Evolutionary conservation across 345 rosid species (phyloP).

Genomic region (Bruguiera gymnorhiza): DNA sequence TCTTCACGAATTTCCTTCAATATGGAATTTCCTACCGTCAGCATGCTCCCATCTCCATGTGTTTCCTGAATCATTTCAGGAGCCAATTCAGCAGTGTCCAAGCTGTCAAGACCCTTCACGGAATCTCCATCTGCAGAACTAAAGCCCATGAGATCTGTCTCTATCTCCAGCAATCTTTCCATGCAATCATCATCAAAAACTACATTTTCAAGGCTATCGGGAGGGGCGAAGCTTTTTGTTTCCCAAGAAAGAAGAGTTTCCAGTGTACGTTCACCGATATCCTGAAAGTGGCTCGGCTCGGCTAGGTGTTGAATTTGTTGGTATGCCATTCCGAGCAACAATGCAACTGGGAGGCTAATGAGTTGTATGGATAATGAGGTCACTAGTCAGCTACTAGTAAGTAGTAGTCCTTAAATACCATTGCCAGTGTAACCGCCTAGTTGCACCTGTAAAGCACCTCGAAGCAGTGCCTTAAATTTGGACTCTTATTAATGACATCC

Average conservation of each 20-base stretch:
- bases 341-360: too few relatives aligned
- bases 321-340: not conserved
- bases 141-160: slow-evolving; percentile 16
- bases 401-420: too few relatives aligned
- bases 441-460: too few relatives aligned
- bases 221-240: not conserved
- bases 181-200: not conserved
- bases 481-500: too few relatives aligned
- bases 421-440: too few relatives aligned
- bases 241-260: slow-evolving; percentile 4
- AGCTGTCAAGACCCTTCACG: not conserved
- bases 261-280: not conserved
- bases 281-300: not conserved
- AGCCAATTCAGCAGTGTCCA: not conserved
- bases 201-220: not conserved
- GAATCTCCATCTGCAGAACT: not conserved
- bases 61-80: slow-evolving; percentile 1
- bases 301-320: not conserved
- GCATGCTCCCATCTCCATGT: not conserved
- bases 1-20: slow-evolving; percentile 11
- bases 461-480: too few relatives aligned
- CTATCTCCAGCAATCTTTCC: slow-evolving; percentile 20
- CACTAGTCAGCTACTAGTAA: too few relatives aligned
- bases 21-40: not conserved
- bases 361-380: too few relatives aligned